Evolutionary conservation across 306 rosid species (phyloP).

Genomic region (Ammopiptanthus mongolicus): DNA sequence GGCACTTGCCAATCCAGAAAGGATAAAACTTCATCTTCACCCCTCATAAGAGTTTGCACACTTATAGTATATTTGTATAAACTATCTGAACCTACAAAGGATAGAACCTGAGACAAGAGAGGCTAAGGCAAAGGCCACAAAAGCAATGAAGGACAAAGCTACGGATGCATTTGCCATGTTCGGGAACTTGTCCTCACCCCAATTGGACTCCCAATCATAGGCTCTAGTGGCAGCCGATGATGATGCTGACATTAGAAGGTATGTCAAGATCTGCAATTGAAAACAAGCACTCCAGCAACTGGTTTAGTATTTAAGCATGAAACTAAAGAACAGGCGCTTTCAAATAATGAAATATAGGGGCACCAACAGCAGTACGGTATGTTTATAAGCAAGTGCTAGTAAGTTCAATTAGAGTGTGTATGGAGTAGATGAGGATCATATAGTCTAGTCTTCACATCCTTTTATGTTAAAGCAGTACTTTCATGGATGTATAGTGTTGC

Average conservation of each 20-base stretch:
- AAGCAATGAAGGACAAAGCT: slow-evolving; percentile 70
- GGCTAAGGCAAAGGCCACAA: slow-evolving; percentile 57
- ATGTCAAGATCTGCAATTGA: slow-evolving; percentile 57
- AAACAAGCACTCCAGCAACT: slow-evolving; percentile 15
- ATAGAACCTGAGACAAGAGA: slow-evolving; percentile 73
- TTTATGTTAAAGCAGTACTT: neutral
- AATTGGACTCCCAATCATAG: slow-evolving; percentile 74
- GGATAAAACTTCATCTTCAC: neutral
- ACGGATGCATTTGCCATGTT: slow-evolving; percentile 65
- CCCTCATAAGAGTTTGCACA: neutral
- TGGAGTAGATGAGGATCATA: neutral
- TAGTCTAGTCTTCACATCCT: neutral
- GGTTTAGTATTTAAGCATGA: neutral
- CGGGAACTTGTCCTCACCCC: slow-evolving; percentile 86
- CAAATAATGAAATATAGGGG: neutral
- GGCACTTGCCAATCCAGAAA: neutral
- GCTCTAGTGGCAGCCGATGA: slow-evolving; percentile 85
- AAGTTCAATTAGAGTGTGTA: neutral
- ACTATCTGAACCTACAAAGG: slow-evolving; percentile 47
- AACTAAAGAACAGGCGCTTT: neutral
- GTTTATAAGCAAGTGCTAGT: neutral
- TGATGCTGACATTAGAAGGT: slow-evolving; percentile 80
- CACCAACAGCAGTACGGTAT: neutral
- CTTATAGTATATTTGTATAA: neutral
- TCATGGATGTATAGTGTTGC: neutral